Conservation (phyloP, 352 stramenopile species). For the Lagenidium sp. region DNA sequence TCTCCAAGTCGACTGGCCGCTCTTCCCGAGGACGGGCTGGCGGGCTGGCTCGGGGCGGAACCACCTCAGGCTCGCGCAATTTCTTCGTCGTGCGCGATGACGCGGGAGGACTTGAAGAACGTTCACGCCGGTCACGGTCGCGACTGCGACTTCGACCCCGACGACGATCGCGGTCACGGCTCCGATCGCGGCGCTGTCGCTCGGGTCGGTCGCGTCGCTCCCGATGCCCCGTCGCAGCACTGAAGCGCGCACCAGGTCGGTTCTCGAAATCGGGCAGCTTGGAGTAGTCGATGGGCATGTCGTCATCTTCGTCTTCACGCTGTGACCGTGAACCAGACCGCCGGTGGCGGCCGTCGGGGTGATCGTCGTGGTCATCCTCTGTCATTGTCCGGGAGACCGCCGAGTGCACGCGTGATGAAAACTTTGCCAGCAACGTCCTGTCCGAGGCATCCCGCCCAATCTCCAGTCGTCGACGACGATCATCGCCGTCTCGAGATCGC, state of each 20-base stretch:
- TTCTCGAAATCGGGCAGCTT: conserved; percentile 68
- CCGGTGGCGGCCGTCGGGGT: too few species aligned
- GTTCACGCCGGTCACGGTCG: background rate
- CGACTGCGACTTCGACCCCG: conserved; percentile 7
- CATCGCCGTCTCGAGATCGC: too few species aligned
- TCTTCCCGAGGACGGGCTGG: too few species aligned
- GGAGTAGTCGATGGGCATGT: conserved; percentile 72
- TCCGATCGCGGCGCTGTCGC: background rate
- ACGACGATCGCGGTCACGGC: background rate
- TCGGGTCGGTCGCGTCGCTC: conserved; percentile 9
- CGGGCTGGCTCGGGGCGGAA: too few species aligned
- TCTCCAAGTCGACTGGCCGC: conserved; percentile 18
- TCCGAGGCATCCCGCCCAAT: conserved; percentile 53
- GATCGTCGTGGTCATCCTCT: conserved; percentile 4
- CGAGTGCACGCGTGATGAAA: conserved; percentile 46
- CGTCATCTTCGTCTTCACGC: conserved; percentile 37
- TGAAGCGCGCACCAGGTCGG: conserved; percentile 13
- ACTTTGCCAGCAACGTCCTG: conserved; percentile 47
- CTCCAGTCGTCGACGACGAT: conserved; percentile 12
- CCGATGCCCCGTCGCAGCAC: conserved; percentile 16
- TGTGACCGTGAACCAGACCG: too few species aligned
- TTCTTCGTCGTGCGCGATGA: background rate
- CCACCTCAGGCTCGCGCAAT: background rate
- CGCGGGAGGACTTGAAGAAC: conserved; percentile 6
- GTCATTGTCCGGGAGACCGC: conserved; percentile 28